These are phyloP conservation scores for Coprinellus aureogranulatus DNA, from an alignment of 768 basidiomycete species.

Conservation along the genomic window DNA sequence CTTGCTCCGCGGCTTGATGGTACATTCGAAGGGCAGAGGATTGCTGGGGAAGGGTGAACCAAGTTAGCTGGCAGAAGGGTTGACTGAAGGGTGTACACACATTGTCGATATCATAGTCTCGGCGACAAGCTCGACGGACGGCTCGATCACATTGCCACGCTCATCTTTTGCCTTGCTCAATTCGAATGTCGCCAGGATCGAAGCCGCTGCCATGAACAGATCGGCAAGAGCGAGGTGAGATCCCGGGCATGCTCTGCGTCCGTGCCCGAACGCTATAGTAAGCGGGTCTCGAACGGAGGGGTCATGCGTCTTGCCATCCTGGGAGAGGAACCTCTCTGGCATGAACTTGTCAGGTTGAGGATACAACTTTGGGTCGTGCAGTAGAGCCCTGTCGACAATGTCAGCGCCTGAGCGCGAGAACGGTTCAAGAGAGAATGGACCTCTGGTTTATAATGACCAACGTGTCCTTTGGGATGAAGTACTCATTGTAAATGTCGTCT, in stretches of 20 bases:
- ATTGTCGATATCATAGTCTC: too few species aligned
- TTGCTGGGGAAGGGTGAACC: neutral
- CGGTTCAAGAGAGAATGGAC: too few species aligned
- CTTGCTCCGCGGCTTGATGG: constrained; percentile 3
- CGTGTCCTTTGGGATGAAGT: too few species aligned
- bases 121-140: constrained; percentile 26
- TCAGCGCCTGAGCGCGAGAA: too few species aligned
- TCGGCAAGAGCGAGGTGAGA: constrained; percentile 25
- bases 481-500: too few species aligned
- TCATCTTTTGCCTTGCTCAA: constrained; percentile 24
- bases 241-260: constrained; percentile 29
- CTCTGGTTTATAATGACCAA: too few species aligned
- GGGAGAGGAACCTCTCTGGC: constrained; percentile 45
- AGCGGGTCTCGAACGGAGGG: constrained; percentile 31
- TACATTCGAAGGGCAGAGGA: constrained; percentile 6
- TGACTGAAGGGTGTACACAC: too few species aligned
- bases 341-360: constrained; percentile 30
- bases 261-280: neutral
- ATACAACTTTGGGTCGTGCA: too few species aligned
- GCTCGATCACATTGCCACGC: constrained; percentile 22
- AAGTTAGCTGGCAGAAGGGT: too few species aligned
- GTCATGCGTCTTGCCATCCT: constrained; percentile 33
- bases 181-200: constrained; percentile 28
- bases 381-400: too few species aligned
- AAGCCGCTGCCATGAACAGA: constrained; percentile 26